A percentile compares a stretch with the other conserved stretches of the same genome.
Evolutionary conservation across 352 stramenopile genomes (phyloP).

Genomic region (Phytophthora palmivora): DNA sequence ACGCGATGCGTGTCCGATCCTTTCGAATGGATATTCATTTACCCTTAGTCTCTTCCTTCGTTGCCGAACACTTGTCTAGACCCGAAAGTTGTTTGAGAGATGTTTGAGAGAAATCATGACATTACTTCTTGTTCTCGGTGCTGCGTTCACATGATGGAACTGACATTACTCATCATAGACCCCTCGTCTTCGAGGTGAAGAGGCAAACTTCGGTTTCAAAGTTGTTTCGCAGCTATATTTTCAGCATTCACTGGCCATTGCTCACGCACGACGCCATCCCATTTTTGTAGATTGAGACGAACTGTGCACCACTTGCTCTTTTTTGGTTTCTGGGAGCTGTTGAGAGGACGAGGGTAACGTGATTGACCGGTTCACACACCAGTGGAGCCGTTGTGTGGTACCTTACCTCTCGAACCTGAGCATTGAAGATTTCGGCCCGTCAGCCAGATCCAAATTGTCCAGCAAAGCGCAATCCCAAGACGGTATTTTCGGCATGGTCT

Average conservation of each 20-base stretch:
- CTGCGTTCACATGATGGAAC: not conserved
- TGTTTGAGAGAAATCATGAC: too few relatives aligned
- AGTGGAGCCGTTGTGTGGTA: slow-evolving; percentile 32
- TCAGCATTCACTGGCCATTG: slow-evolving; percentile 15
- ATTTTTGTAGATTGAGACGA: slow-evolving; percentile 36
- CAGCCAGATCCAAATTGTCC: slow-evolving; percentile 43
- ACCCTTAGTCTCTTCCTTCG: not conserved
- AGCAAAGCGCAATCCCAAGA: slow-evolving; percentile 39
- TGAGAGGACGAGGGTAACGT: slow-evolving; percentile 26
- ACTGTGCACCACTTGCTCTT: slow-evolving; percentile 35
- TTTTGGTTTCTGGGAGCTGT: slow-evolving; percentile 41
- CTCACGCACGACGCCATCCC: slow-evolving; percentile 21
- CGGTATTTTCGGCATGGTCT: slow-evolving; percentile 47
- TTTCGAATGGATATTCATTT: not conserved
- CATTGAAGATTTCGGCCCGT: slow-evolving; percentile 14
- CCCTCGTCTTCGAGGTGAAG: slow-evolving; percentile 18
- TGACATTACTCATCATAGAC: too few relatives aligned
- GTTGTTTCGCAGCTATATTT: slow-evolving; percentile 37
- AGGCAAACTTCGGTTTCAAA: slow-evolving; percentile 32
- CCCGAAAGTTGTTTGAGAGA: too few relatives aligned
- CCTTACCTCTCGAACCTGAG: slow-evolving; percentile 10
- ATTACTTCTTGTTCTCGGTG: not conserved
- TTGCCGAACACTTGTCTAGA: too few relatives aligned
- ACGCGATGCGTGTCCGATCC: slow-evolving; percentile 2
- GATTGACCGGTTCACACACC: slow-evolving; percentile 25